Percentiles rank a stretch among this genome's conserved stretches.
Evolutionary conservation across 352 stramenopile species (phyloP).

Genomic region (Paralagenidium karlingii): DNA sequence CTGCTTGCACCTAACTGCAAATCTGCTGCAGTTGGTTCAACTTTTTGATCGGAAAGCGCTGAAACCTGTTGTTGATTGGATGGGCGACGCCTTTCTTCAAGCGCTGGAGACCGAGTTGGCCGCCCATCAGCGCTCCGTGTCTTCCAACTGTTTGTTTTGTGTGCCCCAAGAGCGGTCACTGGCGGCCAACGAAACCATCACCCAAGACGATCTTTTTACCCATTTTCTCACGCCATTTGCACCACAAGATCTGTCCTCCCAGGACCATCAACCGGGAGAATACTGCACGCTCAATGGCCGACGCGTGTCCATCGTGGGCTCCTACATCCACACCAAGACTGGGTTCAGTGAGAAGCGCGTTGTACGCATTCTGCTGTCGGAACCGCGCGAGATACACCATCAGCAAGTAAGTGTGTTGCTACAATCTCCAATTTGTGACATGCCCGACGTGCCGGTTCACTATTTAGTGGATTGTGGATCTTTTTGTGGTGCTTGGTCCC

Average conservation of each 20-base stretch:
- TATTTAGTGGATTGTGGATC: background rate
- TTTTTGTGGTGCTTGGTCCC: background rate
- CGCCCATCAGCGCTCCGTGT: conserved; percentile 36
- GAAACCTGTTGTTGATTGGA: too few relatives aligned
- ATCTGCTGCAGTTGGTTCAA: too few relatives aligned
- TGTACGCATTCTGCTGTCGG: conserved; percentile 60
- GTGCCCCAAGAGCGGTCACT: conserved; percentile 52
- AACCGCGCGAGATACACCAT: conserved; percentile 29
- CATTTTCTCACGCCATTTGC: conserved; percentile 38
- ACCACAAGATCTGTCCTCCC: too few relatives aligned
- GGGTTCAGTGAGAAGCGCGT: conserved; percentile 40
- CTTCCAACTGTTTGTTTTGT: conserved; percentile 41
- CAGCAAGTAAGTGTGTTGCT: conserved; percentile 12
- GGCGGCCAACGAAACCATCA: conserved; percentile 18
- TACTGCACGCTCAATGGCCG: conserved; percentile 64
- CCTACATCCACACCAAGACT: conserved; percentile 28
- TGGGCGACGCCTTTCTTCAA: conserved; percentile 24
- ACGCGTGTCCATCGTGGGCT: conserved; percentile 33
- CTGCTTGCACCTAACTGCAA: too few relatives aligned
- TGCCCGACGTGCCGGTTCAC: background rate
- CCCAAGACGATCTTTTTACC: conserved; percentile 29
- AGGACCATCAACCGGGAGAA: conserved; percentile 16
- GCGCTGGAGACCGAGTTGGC: conserved; percentile 25
- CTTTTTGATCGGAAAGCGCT: too few relatives aligned
- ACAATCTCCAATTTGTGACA: background rate